A percentile compares a stretch with the other conserved stretches of the same genome.
Conservation (phyloP, 148 eudicot genomes). For the Rhododendron ovatum region DNA sequence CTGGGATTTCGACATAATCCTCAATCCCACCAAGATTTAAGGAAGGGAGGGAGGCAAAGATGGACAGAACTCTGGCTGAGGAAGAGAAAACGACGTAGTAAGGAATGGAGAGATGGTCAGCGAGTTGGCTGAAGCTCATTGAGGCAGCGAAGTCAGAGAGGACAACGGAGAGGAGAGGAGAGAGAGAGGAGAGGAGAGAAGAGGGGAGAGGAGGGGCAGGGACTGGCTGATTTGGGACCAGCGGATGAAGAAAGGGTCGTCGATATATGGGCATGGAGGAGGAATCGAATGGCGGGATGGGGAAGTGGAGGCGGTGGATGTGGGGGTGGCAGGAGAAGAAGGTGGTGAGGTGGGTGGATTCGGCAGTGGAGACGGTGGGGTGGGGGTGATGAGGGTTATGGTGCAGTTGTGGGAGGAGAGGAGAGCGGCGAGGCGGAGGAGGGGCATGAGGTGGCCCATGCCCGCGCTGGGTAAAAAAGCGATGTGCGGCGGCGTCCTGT, state of each 20-base stretch:
- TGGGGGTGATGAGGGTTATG: too few species aligned
- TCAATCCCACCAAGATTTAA: conserved; percentile 1
- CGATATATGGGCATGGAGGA: too few species aligned
- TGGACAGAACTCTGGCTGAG: conserved; percentile 34
- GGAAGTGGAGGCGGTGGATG: too few species aligned
- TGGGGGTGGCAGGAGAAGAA: too few species aligned
- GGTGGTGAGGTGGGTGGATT: too few species aligned
- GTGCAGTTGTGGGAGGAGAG: too few species aligned
- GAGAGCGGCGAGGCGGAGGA: too few species aligned
- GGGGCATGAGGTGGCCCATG: conserved; percentile 73
- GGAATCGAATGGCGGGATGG: too few species aligned
- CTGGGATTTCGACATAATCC: conserved; percentile 23
- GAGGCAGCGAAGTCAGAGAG: conserved; percentile 32
- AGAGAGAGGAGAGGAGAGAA: conserved; percentile 4
- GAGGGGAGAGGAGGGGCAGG: neutral
- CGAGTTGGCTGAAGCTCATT: conserved; percentile 7
- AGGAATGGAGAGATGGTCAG: conserved; percentile 20
- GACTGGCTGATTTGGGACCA: neutral
- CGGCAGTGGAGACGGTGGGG: too few species aligned
- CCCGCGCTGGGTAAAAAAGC: conserved; percentile 60
- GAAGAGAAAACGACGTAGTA: conserved; percentile 27
- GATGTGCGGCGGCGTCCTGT: conserved; percentile 27
- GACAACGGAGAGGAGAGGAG: conserved; percentile 39
- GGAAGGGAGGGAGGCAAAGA: conserved; percentile 26
- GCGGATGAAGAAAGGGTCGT: conserved; percentile 33